Percentiles rank a stretch among this genome's conserved stretches.
These are phyloP conservation scores for Rhodotorula graminis DNA, from an alignment of 768 basidiomycete genomes.

Conservation along the genomic window DNA sequence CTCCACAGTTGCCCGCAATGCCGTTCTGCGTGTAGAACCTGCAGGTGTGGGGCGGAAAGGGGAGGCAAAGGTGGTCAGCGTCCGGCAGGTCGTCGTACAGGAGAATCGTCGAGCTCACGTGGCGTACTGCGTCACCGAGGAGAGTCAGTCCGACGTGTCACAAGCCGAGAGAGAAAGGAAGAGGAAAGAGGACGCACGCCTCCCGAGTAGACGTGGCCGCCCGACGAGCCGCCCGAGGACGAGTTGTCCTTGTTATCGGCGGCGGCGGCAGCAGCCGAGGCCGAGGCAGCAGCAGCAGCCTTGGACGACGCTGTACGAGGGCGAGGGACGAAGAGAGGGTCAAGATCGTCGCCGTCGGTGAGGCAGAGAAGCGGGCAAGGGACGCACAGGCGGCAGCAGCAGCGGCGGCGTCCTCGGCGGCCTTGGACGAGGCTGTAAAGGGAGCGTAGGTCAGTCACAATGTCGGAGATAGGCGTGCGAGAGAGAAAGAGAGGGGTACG, in stretches of 20 bases:
- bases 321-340: not conserved
- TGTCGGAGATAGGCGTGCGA: not conserved
- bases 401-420: too few species aligned
- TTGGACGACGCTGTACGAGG: not conserved
- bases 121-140: not conserved
- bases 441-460: too few species aligned
- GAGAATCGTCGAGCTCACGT: too few species aligned
- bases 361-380: too few species aligned
- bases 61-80: too few species aligned
- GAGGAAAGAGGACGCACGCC: not conserved
- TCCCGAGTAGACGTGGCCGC: not conserved
- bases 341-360: not conserved
- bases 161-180: not conserved
- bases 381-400: not conserved
- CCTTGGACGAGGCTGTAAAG: too few species aligned
- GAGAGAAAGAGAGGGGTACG: not conserved
- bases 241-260: not conserved
- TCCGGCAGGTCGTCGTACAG: too few species aligned
- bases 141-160: not conserved
- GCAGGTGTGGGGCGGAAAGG: too few species aligned
- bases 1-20: conserved; percentile 14
- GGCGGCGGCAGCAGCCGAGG: not conserved
- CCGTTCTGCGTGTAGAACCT: not conserved
- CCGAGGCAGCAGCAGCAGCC: not conserved
- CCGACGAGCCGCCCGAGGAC: not conserved